Evolutionary conservation across 208 protist genomes (phyloP).

Genomic region (Wallacemonas sp.): DNA sequence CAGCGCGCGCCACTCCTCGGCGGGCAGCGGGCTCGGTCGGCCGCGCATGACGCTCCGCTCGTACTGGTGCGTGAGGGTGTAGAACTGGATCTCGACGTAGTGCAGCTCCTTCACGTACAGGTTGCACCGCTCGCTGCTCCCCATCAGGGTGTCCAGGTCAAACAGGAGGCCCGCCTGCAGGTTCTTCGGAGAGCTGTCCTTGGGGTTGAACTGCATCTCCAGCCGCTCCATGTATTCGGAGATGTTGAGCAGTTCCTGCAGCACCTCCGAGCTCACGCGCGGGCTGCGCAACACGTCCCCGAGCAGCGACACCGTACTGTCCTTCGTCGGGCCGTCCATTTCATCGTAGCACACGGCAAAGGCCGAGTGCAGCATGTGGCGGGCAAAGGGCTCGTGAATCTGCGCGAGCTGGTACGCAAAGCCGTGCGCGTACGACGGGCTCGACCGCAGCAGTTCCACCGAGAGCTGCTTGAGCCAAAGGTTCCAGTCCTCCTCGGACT

Average conservation of each 20-base stretch:
- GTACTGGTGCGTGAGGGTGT: constrained; percentile 76
- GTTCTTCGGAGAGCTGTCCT: constrained; percentile 36
- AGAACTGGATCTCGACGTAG: constrained; percentile 94
- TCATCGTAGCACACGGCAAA: constrained; percentile 86
- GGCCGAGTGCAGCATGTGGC: constrained; percentile 87
- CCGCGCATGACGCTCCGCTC: constrained; percentile 72
- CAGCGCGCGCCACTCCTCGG: constrained; percentile 64
- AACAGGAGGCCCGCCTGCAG: constrained; percentile 68
- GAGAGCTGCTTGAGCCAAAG: constrained; percentile 80
- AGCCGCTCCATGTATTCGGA: constrained; percentile 97
- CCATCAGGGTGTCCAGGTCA: constrained; percentile 89
- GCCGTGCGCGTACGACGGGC: constrained; percentile 72
- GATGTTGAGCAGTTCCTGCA: constrained; percentile 96
- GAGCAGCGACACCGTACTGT: constrained; percentile 60
- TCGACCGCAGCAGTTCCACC: constrained; percentile 83
- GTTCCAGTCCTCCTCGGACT: constrained; percentile 85
- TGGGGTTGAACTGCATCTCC: constrained; percentile 70
- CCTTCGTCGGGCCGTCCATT: constrained; percentile 61
- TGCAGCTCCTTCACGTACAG: constrained; percentile 94
- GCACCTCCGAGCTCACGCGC: constrained; percentile 84
- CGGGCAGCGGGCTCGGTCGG: constrained; percentile 49
- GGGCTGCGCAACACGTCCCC: constrained; percentile 70
- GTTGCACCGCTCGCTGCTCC: constrained; percentile 94
- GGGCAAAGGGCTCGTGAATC: constrained; percentile 87
- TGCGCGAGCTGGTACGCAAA: constrained; percentile 79